These are phyloP conservation scores for Nakaseomyces bracarensis DNA, from an alignment of 1,139 yeast species.

Conservation along the genomic window DNA sequence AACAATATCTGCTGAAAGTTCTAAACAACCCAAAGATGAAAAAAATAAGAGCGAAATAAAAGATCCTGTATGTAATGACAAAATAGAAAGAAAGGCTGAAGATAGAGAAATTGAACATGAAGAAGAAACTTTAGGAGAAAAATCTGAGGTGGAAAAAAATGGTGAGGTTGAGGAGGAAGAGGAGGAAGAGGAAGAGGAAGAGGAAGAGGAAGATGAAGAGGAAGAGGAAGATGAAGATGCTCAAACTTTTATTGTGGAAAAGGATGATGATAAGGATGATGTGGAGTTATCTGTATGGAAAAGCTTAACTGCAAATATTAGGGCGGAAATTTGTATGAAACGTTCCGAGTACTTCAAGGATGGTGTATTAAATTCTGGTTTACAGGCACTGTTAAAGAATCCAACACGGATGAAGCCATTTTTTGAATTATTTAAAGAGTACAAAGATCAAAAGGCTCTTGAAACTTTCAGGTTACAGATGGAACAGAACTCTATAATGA, in stretches of 20 bases:
- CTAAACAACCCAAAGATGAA: not conserved
- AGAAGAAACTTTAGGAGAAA: slow-evolving; percentile 4
- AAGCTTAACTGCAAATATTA: slow-evolving; percentile 63
- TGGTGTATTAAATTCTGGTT: slow-evolving; percentile 48
- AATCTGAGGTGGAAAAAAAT: slow-evolving; percentile 7
- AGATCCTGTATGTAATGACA: not conserved
- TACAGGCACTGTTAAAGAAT: slow-evolving; percentile 59
- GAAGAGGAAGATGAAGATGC: slow-evolving; percentile 27
- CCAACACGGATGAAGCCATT: slow-evolving; percentile 48
- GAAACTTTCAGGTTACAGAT: slow-evolving; percentile 23
- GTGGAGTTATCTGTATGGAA: slow-evolving; percentile 77
- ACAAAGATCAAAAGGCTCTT: slow-evolving; percentile 27
- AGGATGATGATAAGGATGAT: slow-evolving; percentile 52
- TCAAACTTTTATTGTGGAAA: slow-evolving; percentile 33
- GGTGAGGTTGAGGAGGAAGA: slow-evolving; percentile 19
- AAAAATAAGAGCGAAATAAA: slow-evolving; percentile 1
- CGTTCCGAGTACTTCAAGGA: slow-evolving; percentile 61
- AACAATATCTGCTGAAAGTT: slow-evolving; percentile 8
- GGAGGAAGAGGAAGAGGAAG: slow-evolving; percentile 10
- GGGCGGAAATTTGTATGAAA: slow-evolving; percentile 66
- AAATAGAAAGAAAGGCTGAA: slow-evolving; percentile 2
- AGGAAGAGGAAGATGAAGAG: slow-evolving; percentile 31
- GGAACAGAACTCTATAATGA: slow-evolving; percentile 30
- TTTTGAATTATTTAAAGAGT: slow-evolving; percentile 24
- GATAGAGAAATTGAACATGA: slow-evolving; percentile 7